A percentile compares a stretch with the other conserved stretches of the same genome.
These are phyloP conservation scores for Aspergillus arachidicola DNA, from an alignment of 2,329 filamentous ascomycete genomes.

Conservation along the genomic window DNA sequence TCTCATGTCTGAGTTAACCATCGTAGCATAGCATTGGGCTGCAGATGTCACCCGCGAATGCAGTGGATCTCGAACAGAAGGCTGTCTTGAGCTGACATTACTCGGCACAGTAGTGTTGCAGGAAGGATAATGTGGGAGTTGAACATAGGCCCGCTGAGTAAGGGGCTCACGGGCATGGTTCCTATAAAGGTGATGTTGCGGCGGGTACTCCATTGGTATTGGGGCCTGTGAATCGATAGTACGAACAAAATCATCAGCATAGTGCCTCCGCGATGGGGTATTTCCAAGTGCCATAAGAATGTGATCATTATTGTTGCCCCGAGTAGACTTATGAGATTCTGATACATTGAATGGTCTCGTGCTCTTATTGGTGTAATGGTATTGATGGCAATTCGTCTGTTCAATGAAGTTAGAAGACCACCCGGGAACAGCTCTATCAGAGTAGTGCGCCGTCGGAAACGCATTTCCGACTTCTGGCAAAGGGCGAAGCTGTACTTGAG, in stretches of 20 bases:
- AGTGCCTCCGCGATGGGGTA: slow-evolving; percentile 29
- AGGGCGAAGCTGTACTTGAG: slow-evolving; percentile 13
- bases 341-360: slow-evolving; percentile 12
- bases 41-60: slow-evolving; percentile 14
- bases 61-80: slow-evolving; percentile 13
- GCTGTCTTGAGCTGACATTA: slow-evolving; percentile 14
- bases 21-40: slow-evolving; percentile 21
- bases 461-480: slow-evolving; percentile 20
- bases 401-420: slow-evolving; percentile 18
- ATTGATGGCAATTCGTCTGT: slow-evolving; percentile 22
- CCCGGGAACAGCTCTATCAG: slow-evolving; percentile 20
- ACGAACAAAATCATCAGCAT: slow-evolving; percentile 43
- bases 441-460: slow-evolving; percentile 22
- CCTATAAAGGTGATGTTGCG: slow-evolving; percentile 20
- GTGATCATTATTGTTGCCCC: slow-evolving; percentile 20
- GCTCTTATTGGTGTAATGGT: slow-evolving; percentile 20
- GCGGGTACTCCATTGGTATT: slow-evolving; percentile 22
- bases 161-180: slow-evolving; percentile 19
- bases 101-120: slow-evolving; percentile 18
- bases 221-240: slow-evolving; percentile 33
- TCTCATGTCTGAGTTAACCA: slow-evolving; percentile 7
- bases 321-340: slow-evolving; percentile 18
- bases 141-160: slow-evolving; percentile 16
- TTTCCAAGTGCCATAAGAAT: slow-evolving; percentile 20
- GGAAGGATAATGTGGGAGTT: slow-evolving; percentile 14